A percentile compares a stretch with the other conserved stretches of the same genome.
phyloP scores from a whole-genome alignment of 140 eudicot genomes.

The Bidens hawaiensis region DNA sequence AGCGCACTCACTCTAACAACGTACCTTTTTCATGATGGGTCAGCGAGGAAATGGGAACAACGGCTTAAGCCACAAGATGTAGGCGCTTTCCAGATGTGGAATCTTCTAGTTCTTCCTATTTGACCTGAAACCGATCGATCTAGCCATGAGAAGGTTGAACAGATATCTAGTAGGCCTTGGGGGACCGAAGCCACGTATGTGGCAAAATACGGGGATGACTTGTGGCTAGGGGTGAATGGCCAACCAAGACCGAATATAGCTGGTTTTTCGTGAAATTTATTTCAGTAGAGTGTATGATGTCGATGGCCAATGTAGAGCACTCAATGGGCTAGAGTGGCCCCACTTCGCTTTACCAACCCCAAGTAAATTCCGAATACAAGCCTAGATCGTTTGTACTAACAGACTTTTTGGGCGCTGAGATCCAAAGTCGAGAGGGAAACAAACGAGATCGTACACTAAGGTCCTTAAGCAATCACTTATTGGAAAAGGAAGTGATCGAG shows the following conservation, averaged over 20 bases:
- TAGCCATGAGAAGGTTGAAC: too few species aligned
- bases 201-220: too few species aligned
- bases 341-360: slow-evolving; percentile 4
- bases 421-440: slow-evolving; percentile 14
- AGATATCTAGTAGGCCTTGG: too few species aligned
- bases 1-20: too few species aligned
- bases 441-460: slow-evolving; percentile 6
- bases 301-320: neutral
- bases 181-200: too few species aligned
- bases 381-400: neutral
- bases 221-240: too few species aligned
- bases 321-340: slow-evolving; percentile 8
- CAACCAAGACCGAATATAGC: too few species aligned
- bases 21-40: neutral
- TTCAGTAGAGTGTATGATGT: too few species aligned
- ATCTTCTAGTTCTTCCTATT: too few species aligned
- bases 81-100: too few species aligned
- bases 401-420: slow-evolving; percentile 14
- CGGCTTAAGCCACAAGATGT: neutral
- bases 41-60: neutral
- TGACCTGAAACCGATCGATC: too few species aligned
- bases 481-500: neutral
- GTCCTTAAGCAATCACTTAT: slow-evolving; percentile 10
- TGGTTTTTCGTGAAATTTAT: too few species aligned
- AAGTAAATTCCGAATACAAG: neutral